Evolutionary conservation across 1,284 basidiomycete species (phyloP).

Genomic region (Xerocomus nothofagi): DNA sequence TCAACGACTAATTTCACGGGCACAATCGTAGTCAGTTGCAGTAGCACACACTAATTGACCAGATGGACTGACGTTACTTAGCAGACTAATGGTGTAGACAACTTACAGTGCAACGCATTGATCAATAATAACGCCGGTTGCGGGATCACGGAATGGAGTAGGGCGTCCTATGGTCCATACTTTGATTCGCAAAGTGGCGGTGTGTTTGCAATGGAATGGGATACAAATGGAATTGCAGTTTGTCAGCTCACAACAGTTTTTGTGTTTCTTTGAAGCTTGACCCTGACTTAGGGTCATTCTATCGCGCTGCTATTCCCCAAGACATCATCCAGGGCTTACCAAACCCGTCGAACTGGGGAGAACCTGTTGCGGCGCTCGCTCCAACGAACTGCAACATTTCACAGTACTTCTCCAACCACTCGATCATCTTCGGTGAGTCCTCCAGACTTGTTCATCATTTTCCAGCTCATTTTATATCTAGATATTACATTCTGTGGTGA

Average conservation of each 20-base stretch:
- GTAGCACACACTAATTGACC: neutral
- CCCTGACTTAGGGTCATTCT: conserved; percentile 53
- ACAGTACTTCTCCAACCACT: conserved; percentile 59
- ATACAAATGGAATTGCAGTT: conserved; percentile 52
- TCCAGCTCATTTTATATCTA: conserved; percentile 31
- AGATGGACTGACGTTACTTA: conserved; percentile 19
- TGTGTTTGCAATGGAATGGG: conserved; percentile 65
- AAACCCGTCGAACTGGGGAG: conserved; percentile 50
- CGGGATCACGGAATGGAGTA: conserved; percentile 56
- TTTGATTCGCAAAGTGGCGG: conserved; percentile 63
- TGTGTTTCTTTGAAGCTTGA: conserved; percentile 7
- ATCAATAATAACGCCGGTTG: conserved; percentile 52
- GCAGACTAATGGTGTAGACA: conserved; percentile 38
- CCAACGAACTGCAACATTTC: conserved; percentile 47
- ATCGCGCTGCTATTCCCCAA: conserved; percentile 54
- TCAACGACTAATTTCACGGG: conserved; percentile 48
- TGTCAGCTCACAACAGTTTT: conserved; percentile 42
- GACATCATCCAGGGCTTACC: conserved; percentile 49
- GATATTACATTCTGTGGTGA: conserved; percentile 82
- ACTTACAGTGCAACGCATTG: conserved; percentile 46
- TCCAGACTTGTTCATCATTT: conserved; percentile 8
- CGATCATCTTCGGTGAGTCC: conserved; percentile 56
- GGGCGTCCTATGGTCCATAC: conserved; percentile 55
- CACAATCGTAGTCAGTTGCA: conserved; percentile 42
- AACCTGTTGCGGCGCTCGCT: conserved; percentile 49